Evolutionary conservation across 257 asterid species (phyloP), one percentile per base, ranked within the genome.

Genomic region (Handroanthus guayacan): DNA sequence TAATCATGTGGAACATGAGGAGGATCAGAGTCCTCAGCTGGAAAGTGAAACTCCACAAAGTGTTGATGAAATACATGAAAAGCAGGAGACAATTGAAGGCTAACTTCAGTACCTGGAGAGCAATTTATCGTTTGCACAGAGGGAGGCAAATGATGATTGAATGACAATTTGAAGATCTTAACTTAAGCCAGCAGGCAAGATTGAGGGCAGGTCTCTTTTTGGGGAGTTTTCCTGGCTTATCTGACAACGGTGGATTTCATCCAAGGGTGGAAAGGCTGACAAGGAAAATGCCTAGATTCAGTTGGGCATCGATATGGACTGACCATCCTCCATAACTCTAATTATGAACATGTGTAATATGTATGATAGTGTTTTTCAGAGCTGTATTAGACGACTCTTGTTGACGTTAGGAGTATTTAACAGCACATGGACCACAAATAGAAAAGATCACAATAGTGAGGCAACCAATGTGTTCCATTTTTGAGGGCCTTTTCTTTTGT

Each of bases 1-100:
- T 41, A 60, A 67, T 56, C 69, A 66, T 57, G 78, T 51, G 9
- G 79, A 78, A 71, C 76, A 67, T 3, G 31, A 48, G 5, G 76
- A 80, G 12, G 79, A 82, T 67, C 79, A 55, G 48, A 56, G 72
- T 12, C 71, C 79, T 43, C 79, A 48, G 78, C 76, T 62, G 62
- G 80, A 77, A 70, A 70, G 12, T 66, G 81, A 76, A 65, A 51
- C 74, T 2, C 38, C 82, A 44, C 71, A 62, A 74, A 57, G 57
- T 48, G 74, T 72, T 34, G 58, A 83, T 38, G 85, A 68, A 79
- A 69, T 80, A 43, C 39, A 51, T 38, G 67, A 71, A 36, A 71
- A 11, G 64, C 58, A 38, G 39, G 62, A 64, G 79, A 56, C 38
- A 52, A 63, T 45, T 45, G 74, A 79, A 12, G 75, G 47, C 36